These are phyloP conservation scores for Chlorella sorokiniana DNA, from an alignment of 139 green algal genomes.

Conservation along the genomic window DNA sequence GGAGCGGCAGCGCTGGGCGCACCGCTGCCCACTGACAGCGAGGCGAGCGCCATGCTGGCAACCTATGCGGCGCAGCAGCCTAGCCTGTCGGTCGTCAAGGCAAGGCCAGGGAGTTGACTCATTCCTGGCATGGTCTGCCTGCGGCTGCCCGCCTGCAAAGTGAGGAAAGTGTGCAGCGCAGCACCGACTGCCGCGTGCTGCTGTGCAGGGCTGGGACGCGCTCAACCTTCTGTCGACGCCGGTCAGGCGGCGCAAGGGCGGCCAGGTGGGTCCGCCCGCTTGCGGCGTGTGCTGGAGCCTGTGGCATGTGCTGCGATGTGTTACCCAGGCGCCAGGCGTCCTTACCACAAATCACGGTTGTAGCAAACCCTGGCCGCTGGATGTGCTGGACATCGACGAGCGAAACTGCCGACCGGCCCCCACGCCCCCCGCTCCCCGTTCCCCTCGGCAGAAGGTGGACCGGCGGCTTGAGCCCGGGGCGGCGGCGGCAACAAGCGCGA, in stretches of 20 bases:
- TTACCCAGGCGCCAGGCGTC: too few species aligned
- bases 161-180: too few species aligned
- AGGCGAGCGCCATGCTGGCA: conserved; percentile 1
- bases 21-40: background rate
- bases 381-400: too few species aligned
- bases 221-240: conserved; percentile 17
- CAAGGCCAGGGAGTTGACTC: background rate
- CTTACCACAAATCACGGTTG: too few species aligned
- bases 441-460: background rate
- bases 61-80: conserved; percentile 26
- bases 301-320: background rate
- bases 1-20: background rate
- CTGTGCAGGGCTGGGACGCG: conserved; percentile 14
- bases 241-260: background rate
- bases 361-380: too few species aligned
- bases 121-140: too few species aligned
- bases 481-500: conserved; percentile 29
- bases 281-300: too few species aligned
- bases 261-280: background rate
- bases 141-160: too few species aligned
- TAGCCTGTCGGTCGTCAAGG: conserved; percentile 35
- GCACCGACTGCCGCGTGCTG: background rate
- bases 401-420: too few species aligned
- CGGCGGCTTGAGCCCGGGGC: background rate
- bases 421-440: too few species aligned